phyloP scores from a whole-genome alignment of 495 filamentous ascomycete species.

The Halenospora varia region DNA sequence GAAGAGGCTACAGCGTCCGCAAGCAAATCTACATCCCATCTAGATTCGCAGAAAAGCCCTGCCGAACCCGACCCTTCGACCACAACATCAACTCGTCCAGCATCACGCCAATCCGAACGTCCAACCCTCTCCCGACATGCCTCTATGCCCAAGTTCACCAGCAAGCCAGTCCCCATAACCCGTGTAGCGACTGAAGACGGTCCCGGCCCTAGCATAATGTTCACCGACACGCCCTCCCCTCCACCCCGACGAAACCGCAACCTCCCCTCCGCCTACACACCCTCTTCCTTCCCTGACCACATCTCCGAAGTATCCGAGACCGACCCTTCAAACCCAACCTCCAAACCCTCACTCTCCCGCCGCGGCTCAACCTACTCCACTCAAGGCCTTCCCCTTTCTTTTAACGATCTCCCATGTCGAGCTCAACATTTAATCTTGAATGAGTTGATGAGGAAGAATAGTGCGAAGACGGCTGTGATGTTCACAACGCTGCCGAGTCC shows the following conservation, averaged over 20 bases:
- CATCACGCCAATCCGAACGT: conserved; percentile 26
- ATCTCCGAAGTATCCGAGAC: conserved; percentile 13
- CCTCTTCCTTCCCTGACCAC: conserved; percentile 5
- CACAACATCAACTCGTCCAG: conserved; percentile 1
- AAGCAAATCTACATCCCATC: conserved; percentile 10
- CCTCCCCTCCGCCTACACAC: conserved; percentile 20
- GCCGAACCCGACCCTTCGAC: not conserved
- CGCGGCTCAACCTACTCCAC: conserved; percentile 56
- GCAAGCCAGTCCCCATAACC: conserved; percentile 70
- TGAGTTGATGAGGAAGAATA: conserved; percentile 70
- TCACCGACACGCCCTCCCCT: conserved; percentile 47
- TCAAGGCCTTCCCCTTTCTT: conserved; percentile 62
- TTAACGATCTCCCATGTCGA: conserved; percentile 79
- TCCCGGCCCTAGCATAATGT: conserved; percentile 74
- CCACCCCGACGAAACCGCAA: conserved; percentile 14
- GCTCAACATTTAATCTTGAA: conserved; percentile 85
- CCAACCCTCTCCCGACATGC: conserved; percentile 47
- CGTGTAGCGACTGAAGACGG: conserved; percentile 60
- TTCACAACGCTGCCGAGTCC: conserved; percentile 80
- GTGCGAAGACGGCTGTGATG: conserved; percentile 70
- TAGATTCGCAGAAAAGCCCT: not conserved
- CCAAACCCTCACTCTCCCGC: conserved; percentile 5
- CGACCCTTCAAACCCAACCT: not conserved
- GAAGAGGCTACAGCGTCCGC: conserved; percentile 4
- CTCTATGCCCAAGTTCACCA: conserved; percentile 60